Evolutionary conservation across 495 filamentous ascomycete species (phyloP), one percentile per base, ranked within the genome.

Genomic region (Penicillium manginii): DNA sequence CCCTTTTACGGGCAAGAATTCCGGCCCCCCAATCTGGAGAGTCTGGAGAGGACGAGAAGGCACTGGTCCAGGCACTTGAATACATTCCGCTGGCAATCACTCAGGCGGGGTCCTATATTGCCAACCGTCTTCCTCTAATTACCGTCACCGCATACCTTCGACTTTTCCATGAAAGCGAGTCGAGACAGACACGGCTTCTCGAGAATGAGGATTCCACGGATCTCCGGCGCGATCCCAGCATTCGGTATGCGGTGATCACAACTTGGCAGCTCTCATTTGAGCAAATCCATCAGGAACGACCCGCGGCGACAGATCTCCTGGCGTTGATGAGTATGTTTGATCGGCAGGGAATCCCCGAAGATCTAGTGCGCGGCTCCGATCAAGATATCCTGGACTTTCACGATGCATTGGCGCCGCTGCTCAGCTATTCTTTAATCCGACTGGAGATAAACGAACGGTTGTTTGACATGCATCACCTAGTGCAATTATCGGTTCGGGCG

Each of bases 251-350:
- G 3, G 62, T 82, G 5, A 62, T 78, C n/a, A 71, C 64, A 5
- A 80, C 78, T 18, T 82, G 75, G 78, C 53, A 71, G 53, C 65
- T 83, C n/a, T 79, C 78, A 0, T 83, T 82, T 56, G 66, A 78
- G 11, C 72, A 78, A 9, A 76, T 83, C 10, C 50, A 46, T 2
- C 54, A 63, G 4, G 64, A 66, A 35, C 33, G 54, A 43, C 64
- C 58, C 0, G 57, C 66, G 22, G 70, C 77, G 1, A 64, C 70
- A 1, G 59, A 74, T 19, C 56, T 81, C 2, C 57, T 79, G 21
- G 67, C 75, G 7, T 59, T 80, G 0, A 80, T 79, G 72, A 73
- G 72, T 50, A 66, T 81, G 49, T 78, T 79, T 50, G 73, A 79
- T 58, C 65, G 69, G 45, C 69, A 75, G 60, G 70, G 64, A 29